Evolutionary conservation across 2,329 filamentous ascomycete genomes (phyloP).

Genomic region (Colletotrichum sp.): DNA sequence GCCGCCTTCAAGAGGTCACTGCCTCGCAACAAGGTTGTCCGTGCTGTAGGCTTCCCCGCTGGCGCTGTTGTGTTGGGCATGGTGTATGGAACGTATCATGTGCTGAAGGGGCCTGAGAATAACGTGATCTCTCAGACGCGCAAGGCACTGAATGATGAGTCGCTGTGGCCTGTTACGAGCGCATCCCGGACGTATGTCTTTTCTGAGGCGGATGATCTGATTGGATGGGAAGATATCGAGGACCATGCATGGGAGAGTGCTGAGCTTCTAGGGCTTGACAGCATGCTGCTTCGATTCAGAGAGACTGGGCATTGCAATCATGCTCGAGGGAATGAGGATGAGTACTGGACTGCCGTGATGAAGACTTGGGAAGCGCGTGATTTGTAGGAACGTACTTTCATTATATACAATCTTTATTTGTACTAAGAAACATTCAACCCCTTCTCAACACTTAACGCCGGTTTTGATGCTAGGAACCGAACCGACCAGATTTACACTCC

Average conservation of each 20-base stretch:
- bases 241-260: background rate
- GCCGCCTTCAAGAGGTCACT: background rate
- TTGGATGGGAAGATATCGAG: background rate
- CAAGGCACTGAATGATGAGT: background rate
- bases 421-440: too few relatives aligned
- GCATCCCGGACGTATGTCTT: background rate
- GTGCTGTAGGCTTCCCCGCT: background rate
- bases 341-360: background rate
- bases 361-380: background rate
- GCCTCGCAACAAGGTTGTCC: background rate
- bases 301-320: background rate
- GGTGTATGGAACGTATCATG: background rate
- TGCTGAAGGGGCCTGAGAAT: background rate
- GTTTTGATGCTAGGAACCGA: too few relatives aligned
- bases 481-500: too few relatives aligned
- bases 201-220: background rate
- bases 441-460: too few relatives aligned
- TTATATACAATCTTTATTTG: too few relatives aligned
- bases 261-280: background rate
- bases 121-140: background rate
- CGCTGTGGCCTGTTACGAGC: background rate
- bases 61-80: background rate
- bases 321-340: background rate
- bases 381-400: background rate
- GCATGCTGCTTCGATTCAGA: background rate